Conservation (phyloP, 2,329 filamentous ascomycete genomes). For the Dothistroma septosporum region DNA sequence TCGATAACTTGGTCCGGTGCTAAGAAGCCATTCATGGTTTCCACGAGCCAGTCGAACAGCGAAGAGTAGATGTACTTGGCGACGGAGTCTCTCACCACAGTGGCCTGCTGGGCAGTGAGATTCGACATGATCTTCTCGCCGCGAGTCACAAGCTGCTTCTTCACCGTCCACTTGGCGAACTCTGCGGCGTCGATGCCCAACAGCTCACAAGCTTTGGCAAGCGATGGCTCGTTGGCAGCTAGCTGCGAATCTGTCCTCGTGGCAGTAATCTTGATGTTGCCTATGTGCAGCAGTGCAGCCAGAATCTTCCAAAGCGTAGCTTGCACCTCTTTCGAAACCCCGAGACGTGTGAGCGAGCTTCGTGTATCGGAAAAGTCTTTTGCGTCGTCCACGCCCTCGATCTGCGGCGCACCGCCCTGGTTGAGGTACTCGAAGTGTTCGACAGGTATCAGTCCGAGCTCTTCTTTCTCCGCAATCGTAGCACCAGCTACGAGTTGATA, state of each 20-base stretch:
- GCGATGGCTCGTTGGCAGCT: slow-evolving; percentile 71
- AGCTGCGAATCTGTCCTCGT: slow-evolving; percentile 84
- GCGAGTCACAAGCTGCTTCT: slow-evolving; percentile 94
- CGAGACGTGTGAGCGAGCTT: slow-evolving; percentile 81
- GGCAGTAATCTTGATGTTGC: slow-evolving; percentile 93
- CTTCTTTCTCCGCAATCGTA: slow-evolving; percentile 74
- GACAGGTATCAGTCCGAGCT: slow-evolving; percentile 72
- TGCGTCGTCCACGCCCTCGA: slow-evolving; percentile 93
- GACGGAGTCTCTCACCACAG: slow-evolving; percentile 92
- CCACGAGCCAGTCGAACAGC: slow-evolving; percentile 98
- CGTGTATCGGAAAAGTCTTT: slow-evolving; percentile 88
- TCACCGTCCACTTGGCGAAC: slow-evolving; percentile 97
- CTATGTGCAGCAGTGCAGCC: slow-evolving; percentile 85
- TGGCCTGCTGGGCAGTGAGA: slow-evolving; percentile 84
- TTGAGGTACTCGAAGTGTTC: slow-evolving; percentile 96
- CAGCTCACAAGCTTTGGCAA: slow-evolving; percentile 76
- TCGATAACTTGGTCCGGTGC: slow-evolving; percentile 82
- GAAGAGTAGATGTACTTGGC: slow-evolving; percentile 99
- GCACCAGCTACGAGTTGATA: slow-evolving; percentile 94
- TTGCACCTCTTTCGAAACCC: slow-evolving; percentile 71
- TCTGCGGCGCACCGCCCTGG: slow-evolving; percentile 84
- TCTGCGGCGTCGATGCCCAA: slow-evolving; percentile 80
- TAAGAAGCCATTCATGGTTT: slow-evolving; percentile 86
- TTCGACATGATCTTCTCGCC: slow-evolving; percentile 98
- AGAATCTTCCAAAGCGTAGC: slow-evolving; percentile 83